These are phyloP conservation scores for Galerina marginata DNA, from an alignment of 768 basidiomycete genomes.

Conservation along the genomic window DNA sequence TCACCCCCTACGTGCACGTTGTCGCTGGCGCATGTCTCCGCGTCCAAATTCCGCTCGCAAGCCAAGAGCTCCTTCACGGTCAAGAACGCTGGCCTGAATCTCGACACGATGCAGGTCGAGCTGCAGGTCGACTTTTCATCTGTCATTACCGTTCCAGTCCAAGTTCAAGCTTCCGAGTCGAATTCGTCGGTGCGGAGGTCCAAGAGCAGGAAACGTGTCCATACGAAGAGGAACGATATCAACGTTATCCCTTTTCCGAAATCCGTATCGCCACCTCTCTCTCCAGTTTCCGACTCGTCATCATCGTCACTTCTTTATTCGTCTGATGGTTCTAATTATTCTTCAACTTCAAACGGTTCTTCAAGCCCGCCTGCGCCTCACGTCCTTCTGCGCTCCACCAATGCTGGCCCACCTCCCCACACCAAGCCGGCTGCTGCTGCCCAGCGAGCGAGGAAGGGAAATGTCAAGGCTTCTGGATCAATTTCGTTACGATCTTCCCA, in stretches of 20 bases:
- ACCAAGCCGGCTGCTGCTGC: neutral
- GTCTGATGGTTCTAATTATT: neutral
- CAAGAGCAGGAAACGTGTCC: slow-evolving; percentile 6
- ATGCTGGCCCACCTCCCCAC: neutral
- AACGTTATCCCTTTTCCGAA: slow-evolving; percentile 10
- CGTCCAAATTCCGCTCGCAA: slow-evolving; percentile 9
- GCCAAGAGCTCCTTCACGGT: slow-evolving; percentile 5
- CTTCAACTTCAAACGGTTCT: neutral
- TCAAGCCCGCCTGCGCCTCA: slow-evolving; percentile 6
- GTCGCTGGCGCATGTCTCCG: slow-evolving; percentile 22
- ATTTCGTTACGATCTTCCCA: neutral
- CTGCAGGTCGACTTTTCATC: slow-evolving; percentile 14
- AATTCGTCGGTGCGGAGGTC: slow-evolving; percentile 1
- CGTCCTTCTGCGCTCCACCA: slow-evolving; percentile 11
- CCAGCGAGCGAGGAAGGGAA: slow-evolving; percentile 10
- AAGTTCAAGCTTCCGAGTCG: slow-evolving; percentile 6
- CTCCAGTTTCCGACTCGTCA: neutral
- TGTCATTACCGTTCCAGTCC: slow-evolving; percentile 13
- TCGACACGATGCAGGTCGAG: slow-evolving; percentile 4
- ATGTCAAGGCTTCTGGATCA: neutral
- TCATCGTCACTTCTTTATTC: too few relatives aligned
- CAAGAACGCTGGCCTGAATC: slow-evolving; percentile 3
- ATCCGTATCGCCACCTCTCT: neutral
- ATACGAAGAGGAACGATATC: slow-evolving; percentile 5
- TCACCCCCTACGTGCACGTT: slow-evolving; percentile 18